Conservation (phyloP, 768 basidiomycete genomes). For the Leccinum rimulosum region DNA sequence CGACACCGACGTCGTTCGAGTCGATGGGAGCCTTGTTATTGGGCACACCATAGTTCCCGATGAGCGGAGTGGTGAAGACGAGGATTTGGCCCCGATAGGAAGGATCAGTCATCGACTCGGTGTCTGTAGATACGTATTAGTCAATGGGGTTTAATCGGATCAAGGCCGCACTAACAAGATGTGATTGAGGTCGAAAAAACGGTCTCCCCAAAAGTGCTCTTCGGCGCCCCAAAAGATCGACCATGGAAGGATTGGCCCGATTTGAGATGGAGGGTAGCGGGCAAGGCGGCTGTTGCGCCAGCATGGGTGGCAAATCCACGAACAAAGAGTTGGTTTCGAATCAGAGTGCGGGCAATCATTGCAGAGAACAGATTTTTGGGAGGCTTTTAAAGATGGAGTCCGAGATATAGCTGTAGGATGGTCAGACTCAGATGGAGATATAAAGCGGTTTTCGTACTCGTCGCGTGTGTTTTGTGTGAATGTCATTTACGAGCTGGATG, state of each 20-base stretch:
- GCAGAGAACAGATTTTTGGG: slow-evolving; percentile 28
- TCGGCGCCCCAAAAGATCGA: slow-evolving; percentile 83
- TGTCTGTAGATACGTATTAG: slow-evolving; percentile 57
- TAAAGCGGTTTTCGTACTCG: slow-evolving; percentile 55
- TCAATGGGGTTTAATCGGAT: slow-evolving; percentile 8
- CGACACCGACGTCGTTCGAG: slow-evolving; percentile 75
- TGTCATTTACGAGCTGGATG: slow-evolving; percentile 57
- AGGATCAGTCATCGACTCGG: slow-evolving; percentile 99
- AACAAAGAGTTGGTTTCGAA: slow-evolving; percentile 47
- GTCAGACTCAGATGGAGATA: slow-evolving; percentile 20
- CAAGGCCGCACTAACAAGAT: slow-evolving; percentile 63
- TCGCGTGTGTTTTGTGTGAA: slow-evolving; percentile 86
- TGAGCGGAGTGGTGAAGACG: slow-evolving; percentile 97
- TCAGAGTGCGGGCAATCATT: slow-evolving; percentile 59
- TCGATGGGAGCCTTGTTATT: slow-evolving; percentile 70
- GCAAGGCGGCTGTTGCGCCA: slow-evolving; percentile 45
- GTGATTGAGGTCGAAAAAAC: slow-evolving; percentile 99
- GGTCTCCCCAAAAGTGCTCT: slow-evolving; percentile 91
- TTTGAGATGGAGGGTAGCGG: slow-evolving; percentile 89
- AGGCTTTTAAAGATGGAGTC: slow-evolving; percentile 43
- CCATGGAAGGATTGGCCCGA: slow-evolving; percentile 92
- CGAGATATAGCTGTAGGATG: slow-evolving; percentile 69
- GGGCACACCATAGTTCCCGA: slow-evolving; percentile 98
- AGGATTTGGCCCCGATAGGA: slow-evolving; percentile 98
- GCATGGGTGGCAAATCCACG: slow-evolving; percentile 71